These are phyloP conservation scores for Microdochium paspali DNA, from an alignment of 2,329 filamentous ascomycete species.

Conservation along the genomic window DNA sequence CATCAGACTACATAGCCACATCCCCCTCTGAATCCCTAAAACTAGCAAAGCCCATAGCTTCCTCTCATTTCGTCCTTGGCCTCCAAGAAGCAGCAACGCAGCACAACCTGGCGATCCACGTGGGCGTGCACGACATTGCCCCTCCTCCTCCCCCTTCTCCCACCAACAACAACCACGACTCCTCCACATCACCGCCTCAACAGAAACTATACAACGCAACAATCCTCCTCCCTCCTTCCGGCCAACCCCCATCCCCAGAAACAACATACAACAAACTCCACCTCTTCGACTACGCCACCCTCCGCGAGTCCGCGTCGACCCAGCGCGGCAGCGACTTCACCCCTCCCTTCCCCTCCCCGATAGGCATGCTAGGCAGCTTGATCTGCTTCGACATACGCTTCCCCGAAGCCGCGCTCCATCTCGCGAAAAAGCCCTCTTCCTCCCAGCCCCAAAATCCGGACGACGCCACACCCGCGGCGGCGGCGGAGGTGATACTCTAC, in stretches of 20 bases:
- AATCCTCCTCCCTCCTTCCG: constrained; percentile 38
- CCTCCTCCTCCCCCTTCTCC: constrained; percentile 9
- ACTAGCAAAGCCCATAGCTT: constrained; percentile 57
- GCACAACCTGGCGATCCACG: constrained; percentile 63
- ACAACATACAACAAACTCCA: constrained; percentile 79
- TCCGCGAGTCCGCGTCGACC: constrained; percentile 47
- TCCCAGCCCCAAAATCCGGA: neutral
- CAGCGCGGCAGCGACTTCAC: constrained; percentile 57
- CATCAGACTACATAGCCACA: constrained; percentile 75
- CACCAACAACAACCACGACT: constrained; percentile 6
- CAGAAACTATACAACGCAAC: constrained; percentile 40
- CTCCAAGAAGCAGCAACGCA: constrained; percentile 58
- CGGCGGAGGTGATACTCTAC: constrained; percentile 71
- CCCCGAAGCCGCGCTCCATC: constrained; percentile 60
- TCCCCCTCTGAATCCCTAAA: constrained; percentile 58
- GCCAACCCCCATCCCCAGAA: constrained; percentile 27
- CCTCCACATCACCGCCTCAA: neutral
- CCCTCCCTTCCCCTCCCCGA: constrained; percentile 59
- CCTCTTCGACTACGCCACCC: constrained; percentile 62
- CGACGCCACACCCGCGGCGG: constrained; percentile 8
- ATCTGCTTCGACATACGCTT: constrained; percentile 93
- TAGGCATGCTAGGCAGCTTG: constrained; percentile 68
- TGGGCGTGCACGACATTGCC: constrained; percentile 75
- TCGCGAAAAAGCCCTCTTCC: constrained; percentile 34
- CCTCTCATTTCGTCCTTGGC: constrained; percentile 67